Base-by-base conservation (phyloP, 164 flowering plant genomes). In the Umbellularia californica region DNA sequence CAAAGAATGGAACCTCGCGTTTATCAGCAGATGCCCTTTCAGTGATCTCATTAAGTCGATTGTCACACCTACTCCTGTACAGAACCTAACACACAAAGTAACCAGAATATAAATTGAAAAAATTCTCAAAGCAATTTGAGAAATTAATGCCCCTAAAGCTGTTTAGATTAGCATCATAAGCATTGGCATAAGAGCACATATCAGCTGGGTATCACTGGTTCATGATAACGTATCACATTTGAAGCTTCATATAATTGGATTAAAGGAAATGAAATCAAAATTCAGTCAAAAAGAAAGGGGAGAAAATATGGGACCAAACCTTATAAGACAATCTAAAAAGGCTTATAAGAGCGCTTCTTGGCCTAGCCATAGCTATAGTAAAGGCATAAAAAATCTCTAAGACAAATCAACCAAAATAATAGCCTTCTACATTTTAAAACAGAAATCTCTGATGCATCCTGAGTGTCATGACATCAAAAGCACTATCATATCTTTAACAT, bases 51-150 rank as follows among this genome's bases (percentile, higher is more conserved):
- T 95, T 95, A 30, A 92, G 86, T 58, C 92, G 86, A 80, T 89
- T 95, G 81, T 93, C 99, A 78, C 98, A 93, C 82, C 96, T 89
- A 79, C 98, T 95, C 86, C 87, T 95, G 80, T 90, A 90, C 35
- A 93, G 75, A 79, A 93, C 92, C 98, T 92, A 85, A 75, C 64
- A 73, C 62, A 76, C 71, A 70, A 11, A 9, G 47, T 41, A 41
- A 67, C 68, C 35, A 58, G 13, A 64, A 41, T 41, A 41, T 41
- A 2, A 41, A 41, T 41, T 41, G 47, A 41, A 41, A 41, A 41
- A 41, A 41, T 9, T 41, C 47, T 41, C 60, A 55, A 55, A 41
- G 47, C 11, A 41, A 55, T 55, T 55, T 55, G 60, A 55, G 60
- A 20, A 15, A 13, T 55, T 55, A 13, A 55, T 55, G 17, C 20